Conservation (phyloP, 345 rosid genomes). For the Sonneratia caseolaris region DNA sequence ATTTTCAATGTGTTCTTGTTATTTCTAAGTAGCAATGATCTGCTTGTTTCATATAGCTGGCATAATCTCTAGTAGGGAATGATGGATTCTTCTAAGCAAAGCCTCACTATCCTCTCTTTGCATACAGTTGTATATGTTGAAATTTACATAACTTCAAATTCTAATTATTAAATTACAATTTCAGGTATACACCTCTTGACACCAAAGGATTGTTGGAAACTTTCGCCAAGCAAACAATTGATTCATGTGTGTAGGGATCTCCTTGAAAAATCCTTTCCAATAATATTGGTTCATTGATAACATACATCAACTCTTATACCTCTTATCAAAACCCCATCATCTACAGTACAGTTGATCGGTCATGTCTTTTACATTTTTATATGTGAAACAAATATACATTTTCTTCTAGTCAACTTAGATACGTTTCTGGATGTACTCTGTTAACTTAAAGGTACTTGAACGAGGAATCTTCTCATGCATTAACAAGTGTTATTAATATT, state of each 20-base stretch:
- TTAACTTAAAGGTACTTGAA: neutral
- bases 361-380: neutral
- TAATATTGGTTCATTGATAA: neutral
- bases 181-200: slow-evolving; percentile 73
- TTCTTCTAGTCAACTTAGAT: neutral
- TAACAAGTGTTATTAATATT: slow-evolving; percentile 27
- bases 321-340: neutral
- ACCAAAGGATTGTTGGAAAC: slow-evolving; percentile 72
- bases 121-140: neutral
- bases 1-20: neutral
- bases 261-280: neutral
- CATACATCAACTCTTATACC: neutral
- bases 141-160: slow-evolving; percentile 2
- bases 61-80: neutral
- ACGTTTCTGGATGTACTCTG: neutral
- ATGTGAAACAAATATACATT: neutral
- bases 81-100: neutral
- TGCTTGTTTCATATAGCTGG: neutral
- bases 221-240: slow-evolving; percentile 58
- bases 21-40: neutral
- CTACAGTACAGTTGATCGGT: neutral
- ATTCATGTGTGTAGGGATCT: slow-evolving; percentile 53
- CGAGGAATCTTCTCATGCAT: slow-evolving; percentile 17
- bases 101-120: neutral
- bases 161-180: slow-evolving; percentile 7